Evolutionary conservation across 345 rosid genomes (phyloP), one percentile per base, ranked within the genome.

Genomic region (Citrus unshiu): DNA sequence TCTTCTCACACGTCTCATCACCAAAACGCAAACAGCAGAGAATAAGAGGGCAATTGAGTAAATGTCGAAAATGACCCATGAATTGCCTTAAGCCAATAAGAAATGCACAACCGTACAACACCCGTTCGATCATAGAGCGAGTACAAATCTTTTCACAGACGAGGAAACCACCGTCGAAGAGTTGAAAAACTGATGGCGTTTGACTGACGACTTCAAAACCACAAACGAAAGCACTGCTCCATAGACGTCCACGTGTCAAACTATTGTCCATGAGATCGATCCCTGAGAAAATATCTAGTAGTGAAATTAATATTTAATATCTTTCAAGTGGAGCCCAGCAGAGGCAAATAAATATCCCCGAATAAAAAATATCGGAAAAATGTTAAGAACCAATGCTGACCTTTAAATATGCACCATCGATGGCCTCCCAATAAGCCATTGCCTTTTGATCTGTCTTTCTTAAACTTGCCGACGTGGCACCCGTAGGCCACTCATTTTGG

Each of bases 161-260:
- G 51, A 46, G 58, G 58, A 54, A 16, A 54, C 21, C 22, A 54
- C 21, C 35, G 19, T 27, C 34, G 25, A 1, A 21, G 3, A 16
- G 70, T 37, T 5, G 51, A 68, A 22, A 10, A 72, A 1, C 27
- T 58, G 70, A 46, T 46, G 4, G 70, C 18, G 24, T 24, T 39
- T 39, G 61, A 64, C 46, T 25, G 70, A 75, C 62, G 49, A 49
- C 63, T 22, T 75, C 71, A 49, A 75, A 40, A 40, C 82, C 80
- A 79, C 82, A 59, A 66, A 68, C 60, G 19, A n/a, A 21, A 58
- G 54, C 43, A 30, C 7, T 13, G 73, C 19, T n/a, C 62, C 7
- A 7, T 4, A 16, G n/a, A 32, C 71, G 19, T 61, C 81, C 83
- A 83, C 86, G 81, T 80, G 86, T 56, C 83, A 3, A 18, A 34